These are phyloP conservation scores for Solanum pimpinellifolium DNA, from an alignment of 257 asterid genomes.

Conservation along the genomic window DNA sequence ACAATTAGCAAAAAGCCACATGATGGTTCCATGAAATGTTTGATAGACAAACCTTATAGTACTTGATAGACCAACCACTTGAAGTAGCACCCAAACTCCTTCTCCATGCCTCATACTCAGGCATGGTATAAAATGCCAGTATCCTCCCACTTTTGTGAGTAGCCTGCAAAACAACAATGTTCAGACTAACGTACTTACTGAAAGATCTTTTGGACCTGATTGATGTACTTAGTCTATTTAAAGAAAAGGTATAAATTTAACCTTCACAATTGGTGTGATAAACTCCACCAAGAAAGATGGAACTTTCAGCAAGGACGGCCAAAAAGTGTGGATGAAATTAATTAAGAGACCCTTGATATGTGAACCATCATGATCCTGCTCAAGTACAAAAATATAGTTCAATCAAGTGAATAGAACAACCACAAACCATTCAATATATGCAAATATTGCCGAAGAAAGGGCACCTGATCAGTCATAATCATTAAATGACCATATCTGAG, in stretches of 20 bases:
- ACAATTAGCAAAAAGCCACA: background rate
- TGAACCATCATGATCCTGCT: conserved; percentile 98
- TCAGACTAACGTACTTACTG: background rate
- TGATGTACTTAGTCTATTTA: background rate
- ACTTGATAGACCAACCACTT: conserved; percentile 80
- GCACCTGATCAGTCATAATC: conserved; percentile 99
- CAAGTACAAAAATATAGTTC: background rate
- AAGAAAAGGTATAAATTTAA: background rate
- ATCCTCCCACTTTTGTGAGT: conserved; percentile 35
- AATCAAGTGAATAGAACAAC: background rate
- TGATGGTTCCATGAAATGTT: background rate
- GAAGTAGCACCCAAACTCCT: conserved; percentile 45
- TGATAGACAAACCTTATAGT: conserved; percentile 71
- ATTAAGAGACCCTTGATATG: conserved; percentile 92
- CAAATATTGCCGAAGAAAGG: background rate
- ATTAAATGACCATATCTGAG: conserved; percentile 90
- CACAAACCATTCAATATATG: background rate
- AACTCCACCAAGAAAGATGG: conserved; percentile 84
- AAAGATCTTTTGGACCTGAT: background rate
- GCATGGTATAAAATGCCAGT: conserved; percentile 77
- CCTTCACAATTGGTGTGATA: conserved; percentile 96
- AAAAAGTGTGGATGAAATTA: conserved; percentile 82
- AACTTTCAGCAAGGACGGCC: conserved; percentile 88
- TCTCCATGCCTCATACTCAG: conserved; percentile 89
- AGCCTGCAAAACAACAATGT: conserved; percentile 39